Evolutionary conservation across 805 yeast genomes (phyloP), one percentile per base, ranked within the genome.

Genomic region (Candida easanensis): DNA sequence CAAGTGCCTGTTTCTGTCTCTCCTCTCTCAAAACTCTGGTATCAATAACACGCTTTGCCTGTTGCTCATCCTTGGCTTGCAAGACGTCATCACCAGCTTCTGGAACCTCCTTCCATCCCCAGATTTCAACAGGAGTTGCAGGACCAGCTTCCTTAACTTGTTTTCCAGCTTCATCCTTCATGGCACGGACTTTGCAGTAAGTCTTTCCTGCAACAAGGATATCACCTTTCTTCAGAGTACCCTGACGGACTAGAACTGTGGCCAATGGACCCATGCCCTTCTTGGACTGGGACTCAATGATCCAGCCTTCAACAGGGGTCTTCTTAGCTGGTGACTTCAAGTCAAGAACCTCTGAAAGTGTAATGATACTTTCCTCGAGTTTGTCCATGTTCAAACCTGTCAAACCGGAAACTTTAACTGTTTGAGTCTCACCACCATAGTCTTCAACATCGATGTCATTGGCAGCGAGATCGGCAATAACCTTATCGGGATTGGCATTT

Each of bases 81-180:
- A 91, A 60, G 1, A 87, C 80, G 50, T 78, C 78, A 49, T 88
- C 96, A 9, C 99, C 99, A 10, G 96, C 93, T 40, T 79, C 86
- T 0, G 98, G 98, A 28, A 90, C 66, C 27, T 81, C 90, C 59
- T 85, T 89, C 99, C 99, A 93, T 1, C 99, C 99, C 60, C 87
- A 75, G 7, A 93, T 72, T 56, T 88, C 95, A 1, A 88, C 95
- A 0, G 98, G 97, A 8, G 85, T 82, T 0, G 96, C 83, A 0
- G 99, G 98, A 1, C 79, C 77, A 0, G 96, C 97, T 23, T 62
- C 46, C 45, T 79, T 77, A 8, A 88, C 63, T 0, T 70, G 44
- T 50, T 79, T 79, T 4, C 91, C 90, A 44, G 67, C 60, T 51
- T 88, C 96, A 62, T 88, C 86, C 43, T 73, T 74, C 76, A 93